Evolutionary conservation across 768 basidiomycete species (phyloP), one percentile per base, ranked within the genome.

Genomic region (Phaffia australis): DNA sequence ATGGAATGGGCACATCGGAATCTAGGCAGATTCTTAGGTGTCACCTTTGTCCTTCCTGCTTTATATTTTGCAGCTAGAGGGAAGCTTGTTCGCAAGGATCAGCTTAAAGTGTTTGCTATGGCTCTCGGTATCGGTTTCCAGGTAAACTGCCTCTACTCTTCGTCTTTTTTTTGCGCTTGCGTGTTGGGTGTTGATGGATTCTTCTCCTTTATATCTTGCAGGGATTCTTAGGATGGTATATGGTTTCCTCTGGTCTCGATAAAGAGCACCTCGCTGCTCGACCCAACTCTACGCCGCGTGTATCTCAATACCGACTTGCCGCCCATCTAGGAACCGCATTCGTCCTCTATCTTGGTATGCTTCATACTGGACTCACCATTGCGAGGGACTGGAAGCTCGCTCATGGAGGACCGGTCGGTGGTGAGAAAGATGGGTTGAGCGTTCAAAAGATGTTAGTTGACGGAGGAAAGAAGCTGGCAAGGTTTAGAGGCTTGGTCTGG

Each of bases 1-100:
- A 93, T 92, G 94, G 95, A 99, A 81, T 99, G 92, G 90, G 83
- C 84, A 6, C 95, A 99, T 77, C 88, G 95, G 52, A 78, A 94
- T 62, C 84, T 97, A 60, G 95, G 95, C 11, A 89, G 95, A 65
- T 75, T 91, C 70, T 71, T 77, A 23, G 77, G 77, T 68, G 70
- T 76, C 60, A 83, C 83, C 51, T 97, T 98, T 77, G 83, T 97
- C 73, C 79, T 85, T 35, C 92, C 93, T 19, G 80, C 91, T 50
- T 79, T 82, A 46, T 95, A 93, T 80, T 95, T 92, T 74, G 79
- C 84, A 51, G 63, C 82, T 50, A 82, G 84, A 50, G 85, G 84
- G 69, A 83, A 83, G 69, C 84, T 98, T 32, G 80, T 88, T 6
- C 77, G 80, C 1, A 75, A 81, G 0, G 80, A 90, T 67, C 82